Evolutionary conservation across 139 green algal genomes (phyloP).

Genomic region (Volvox africanus): DNA sequence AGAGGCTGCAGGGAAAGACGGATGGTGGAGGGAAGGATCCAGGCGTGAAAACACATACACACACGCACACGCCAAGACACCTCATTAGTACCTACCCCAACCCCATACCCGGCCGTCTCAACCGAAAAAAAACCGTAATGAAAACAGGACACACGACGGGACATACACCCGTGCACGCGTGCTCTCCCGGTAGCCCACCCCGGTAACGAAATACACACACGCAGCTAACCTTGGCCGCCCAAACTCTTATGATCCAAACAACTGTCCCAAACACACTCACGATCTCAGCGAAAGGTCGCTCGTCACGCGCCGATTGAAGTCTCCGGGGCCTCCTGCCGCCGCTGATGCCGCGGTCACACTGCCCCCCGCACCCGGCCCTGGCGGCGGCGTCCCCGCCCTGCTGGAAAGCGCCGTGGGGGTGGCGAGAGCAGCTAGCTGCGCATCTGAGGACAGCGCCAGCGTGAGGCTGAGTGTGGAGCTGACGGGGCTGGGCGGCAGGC

Average conservation of each 20-base stretch:
- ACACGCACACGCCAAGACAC: no score
- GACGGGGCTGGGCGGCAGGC: neutral
- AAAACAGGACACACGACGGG: no score
- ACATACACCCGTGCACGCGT: no score
- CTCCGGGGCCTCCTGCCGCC: neutral
- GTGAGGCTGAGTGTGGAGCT: constrained; percentile 18
- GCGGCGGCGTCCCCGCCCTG: constrained; percentile 19
- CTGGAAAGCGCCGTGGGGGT: constrained; percentile 11
- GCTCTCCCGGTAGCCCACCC: no score
- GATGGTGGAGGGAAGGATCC: neutral
- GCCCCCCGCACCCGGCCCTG: neutral
- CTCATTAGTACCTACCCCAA: no score
- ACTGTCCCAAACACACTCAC: neutral
- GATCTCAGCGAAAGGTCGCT: neutral
- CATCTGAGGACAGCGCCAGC: constrained; percentile 24
- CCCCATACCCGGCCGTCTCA: no score
- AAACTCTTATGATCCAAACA: neutral
- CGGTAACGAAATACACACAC: no score
- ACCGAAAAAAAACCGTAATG: no score
- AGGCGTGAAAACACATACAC: neutral
- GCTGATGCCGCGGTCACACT: neutral
- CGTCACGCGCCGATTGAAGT: constrained; percentile 12
- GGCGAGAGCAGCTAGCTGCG: neutral
- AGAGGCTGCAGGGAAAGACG: neutral
- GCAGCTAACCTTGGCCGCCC: neutral